These are phyloP conservation scores for Magnusiomyces suaveolens DNA, from an alignment of 1,139 yeast genomes.

Conservation along the genomic window DNA sequence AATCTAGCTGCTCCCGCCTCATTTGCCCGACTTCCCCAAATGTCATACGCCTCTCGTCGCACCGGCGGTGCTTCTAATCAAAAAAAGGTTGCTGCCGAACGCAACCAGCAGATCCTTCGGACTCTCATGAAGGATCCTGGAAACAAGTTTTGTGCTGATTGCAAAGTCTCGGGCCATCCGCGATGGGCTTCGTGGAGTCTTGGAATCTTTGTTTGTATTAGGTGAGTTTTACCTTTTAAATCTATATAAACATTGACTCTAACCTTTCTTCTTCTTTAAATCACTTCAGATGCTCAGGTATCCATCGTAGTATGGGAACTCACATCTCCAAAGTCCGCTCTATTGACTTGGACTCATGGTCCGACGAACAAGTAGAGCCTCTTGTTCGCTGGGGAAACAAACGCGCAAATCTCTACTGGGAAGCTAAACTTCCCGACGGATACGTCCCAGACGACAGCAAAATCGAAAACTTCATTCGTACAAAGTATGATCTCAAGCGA, in stretches of 20 bases:
- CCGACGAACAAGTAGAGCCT: conserved; percentile 77
- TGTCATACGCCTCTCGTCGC: background rate
- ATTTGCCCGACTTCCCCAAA: no score
- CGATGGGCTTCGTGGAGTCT: conserved; percentile 97
- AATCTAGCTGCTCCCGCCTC: no score
- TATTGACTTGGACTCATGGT: conserved; percentile 63
- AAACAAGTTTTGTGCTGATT: conserved; percentile 80
- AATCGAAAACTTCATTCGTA: conserved; percentile 79
- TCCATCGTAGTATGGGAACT: conserved; percentile 91
- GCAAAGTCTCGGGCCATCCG: conserved; percentile 82
- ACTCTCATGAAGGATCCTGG: conserved; percentile 64
- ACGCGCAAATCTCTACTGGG: conserved; percentile 73
- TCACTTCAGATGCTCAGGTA: conserved; percentile 65
- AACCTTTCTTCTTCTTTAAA: background rate
- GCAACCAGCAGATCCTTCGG: conserved; percentile 63
- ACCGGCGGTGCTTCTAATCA: conserved; percentile 6
- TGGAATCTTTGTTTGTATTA: conserved; percentile 83
- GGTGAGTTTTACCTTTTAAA: conserved; percentile 17
- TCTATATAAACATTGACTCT: background rate
- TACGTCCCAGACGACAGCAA: conserved; percentile 79
- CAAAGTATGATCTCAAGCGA: conserved; percentile 82
- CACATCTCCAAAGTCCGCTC: conserved; percentile 42
- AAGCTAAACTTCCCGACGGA: conserved; percentile 56
- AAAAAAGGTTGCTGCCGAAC: conserved; percentile 18
- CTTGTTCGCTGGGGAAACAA: conserved; percentile 84